Conservation (phyloP, 2,329 filamentous ascomycete species). For the Pestalotiopsis sp. region DNA sequence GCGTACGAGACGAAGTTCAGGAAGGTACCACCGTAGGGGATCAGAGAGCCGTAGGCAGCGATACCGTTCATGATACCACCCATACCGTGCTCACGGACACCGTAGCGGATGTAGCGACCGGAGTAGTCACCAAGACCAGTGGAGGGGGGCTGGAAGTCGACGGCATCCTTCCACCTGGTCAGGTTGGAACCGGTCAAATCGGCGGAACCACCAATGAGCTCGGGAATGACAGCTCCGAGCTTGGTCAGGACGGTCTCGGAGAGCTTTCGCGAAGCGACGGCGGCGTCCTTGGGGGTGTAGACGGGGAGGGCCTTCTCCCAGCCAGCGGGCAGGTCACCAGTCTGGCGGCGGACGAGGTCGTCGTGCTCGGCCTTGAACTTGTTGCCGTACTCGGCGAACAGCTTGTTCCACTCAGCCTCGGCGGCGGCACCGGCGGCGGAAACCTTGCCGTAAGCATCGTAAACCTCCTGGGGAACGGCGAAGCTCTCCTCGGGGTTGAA, state of each 20-base stretch:
- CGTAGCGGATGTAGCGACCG: conserved; percentile 91
- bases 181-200: conserved; percentile 99
- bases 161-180: conserved; percentile 95
- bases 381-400: conserved; percentile 83
- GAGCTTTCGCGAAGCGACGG: conserved; percentile 92
- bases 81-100: conserved; percentile 92
- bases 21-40: conserved; percentile 96
- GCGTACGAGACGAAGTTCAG: conserved; percentile 99
- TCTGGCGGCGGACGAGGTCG: conserved; percentile 81
- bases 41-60: conserved; percentile 90
- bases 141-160: conserved; percentile 94
- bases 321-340: conserved; percentile 85
- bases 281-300: conserved; percentile 84
- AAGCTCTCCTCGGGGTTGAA: conserved; percentile 96
- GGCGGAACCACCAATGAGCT: conserved; percentile 93
- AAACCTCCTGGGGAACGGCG: conserved; percentile 90
- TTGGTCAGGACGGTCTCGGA: conserved; percentile 92
- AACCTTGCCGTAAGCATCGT: conserved; percentile 87
- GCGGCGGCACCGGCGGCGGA: conserved; percentile 82
- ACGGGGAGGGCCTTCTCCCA: conserved; percentile 94
- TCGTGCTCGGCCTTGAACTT: conserved; percentile 78
- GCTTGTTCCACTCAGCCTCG: conserved; percentile 94
- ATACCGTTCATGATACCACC: conserved; percentile 94
- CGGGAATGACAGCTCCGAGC: conserved; percentile 80
- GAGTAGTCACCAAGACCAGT: conserved; percentile 85